Percentiles rank a stretch among this genome's conserved stretches.
These are phyloP conservation scores for Podospora appendiculata DNA, from an alignment of 495 filamentous ascomycete species.

Conservation along the genomic window DNA sequence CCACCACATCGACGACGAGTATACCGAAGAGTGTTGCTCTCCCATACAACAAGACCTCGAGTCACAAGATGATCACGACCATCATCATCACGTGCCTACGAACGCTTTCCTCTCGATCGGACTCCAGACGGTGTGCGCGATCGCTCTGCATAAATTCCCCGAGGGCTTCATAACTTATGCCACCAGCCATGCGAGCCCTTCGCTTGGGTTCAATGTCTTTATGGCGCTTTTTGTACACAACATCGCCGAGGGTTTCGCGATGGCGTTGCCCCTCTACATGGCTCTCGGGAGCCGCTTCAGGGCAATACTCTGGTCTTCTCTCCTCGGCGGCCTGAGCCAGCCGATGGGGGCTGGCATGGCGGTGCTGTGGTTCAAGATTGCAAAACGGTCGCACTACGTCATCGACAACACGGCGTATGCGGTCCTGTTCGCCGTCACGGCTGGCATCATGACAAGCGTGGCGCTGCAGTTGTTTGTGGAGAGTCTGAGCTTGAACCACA, in stretches of 20 bases:
- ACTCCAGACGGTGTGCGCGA: slow-evolving; percentile 86
- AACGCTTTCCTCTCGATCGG: slow-evolving; percentile 92
- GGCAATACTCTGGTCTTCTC: slow-evolving; percentile 75
- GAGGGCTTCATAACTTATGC: slow-evolving; percentile 99
- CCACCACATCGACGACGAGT: slow-evolving; percentile 21
- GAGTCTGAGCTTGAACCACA: slow-evolving; percentile 73
- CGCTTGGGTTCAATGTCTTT: slow-evolving; percentile 83
- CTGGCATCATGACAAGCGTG: slow-evolving; percentile 92
- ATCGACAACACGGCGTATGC: slow-evolving; percentile 73
- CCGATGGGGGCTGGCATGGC: slow-evolving; percentile 80
- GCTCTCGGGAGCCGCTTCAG: slow-evolving; percentile 66
- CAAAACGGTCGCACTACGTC: slow-evolving; percentile 39
- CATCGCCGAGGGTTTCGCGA: slow-evolving; percentile 91
- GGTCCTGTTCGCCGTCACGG: slow-evolving; percentile 79
- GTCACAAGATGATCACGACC: slow-evolving; percentile 32
- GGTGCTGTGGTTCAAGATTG: slow-evolving; percentile 69
- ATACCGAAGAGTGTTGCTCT: slow-evolving; percentile 19
- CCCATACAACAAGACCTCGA: slow-evolving; percentile 27
- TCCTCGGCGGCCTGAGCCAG: slow-evolving; percentile 81
- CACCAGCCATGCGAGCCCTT: slow-evolving; percentile 89
- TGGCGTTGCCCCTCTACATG: slow-evolving; percentile 86
- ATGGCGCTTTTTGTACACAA: slow-evolving; percentile 96
- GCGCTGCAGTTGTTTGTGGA: slow-evolving; percentile 85
- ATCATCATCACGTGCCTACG: slow-evolving; percentile 94
- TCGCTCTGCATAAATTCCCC: slow-evolving; percentile 92